phyloP scores from a whole-genome alignment of 1,284 basidiomycete genomes.

The Neolentinus lepideus region DNA sequence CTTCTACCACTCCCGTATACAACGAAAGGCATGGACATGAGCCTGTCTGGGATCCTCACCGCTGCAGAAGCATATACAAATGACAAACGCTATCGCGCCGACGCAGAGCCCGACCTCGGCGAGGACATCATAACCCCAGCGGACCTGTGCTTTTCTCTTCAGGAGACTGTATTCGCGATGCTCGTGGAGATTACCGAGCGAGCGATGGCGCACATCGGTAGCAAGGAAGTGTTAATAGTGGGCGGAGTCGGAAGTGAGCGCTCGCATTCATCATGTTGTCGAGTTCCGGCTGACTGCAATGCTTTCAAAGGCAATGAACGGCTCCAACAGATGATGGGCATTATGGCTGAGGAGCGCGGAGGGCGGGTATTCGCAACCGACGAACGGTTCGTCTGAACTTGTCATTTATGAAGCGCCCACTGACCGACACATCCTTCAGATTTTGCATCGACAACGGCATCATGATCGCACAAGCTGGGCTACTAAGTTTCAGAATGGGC shows the following conservation, averaged over 20 bases:
- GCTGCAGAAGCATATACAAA: conserved; percentile 83
- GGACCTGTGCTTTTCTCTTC: conserved; percentile 94
- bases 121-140: conserved; percentile 83
- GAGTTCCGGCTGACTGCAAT: too few species aligned
- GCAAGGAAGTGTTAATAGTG: conserved; percentile 94
- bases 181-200: conserved; percentile 98
- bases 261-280: neutral
- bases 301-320: conserved; percentile 92
- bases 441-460: conserved; percentile 99
- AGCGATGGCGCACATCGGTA: conserved; percentile 98
- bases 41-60: conserved; percentile 89
- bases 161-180: conserved; percentile 98
- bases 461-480: conserved; percentile 98
- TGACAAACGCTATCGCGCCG: conserved; percentile 65
- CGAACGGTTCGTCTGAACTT: conserved; percentile 59
- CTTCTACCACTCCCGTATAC: conserved; percentile 87
- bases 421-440: conserved; percentile 31
- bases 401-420: conserved; percentile 1
- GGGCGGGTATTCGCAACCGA: conserved; percentile 95
- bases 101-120: conserved; percentile 20
- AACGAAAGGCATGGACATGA: conserved; percentile 99
- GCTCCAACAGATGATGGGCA: conserved; percentile 97
- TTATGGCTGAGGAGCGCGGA: conserved; percentile 89
- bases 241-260: conserved; percentile 96
- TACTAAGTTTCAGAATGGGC: conserved; percentile 94